Conservation (phyloP, 176 grass and related monocot species). For the Melocanna baccifera region DNA sequence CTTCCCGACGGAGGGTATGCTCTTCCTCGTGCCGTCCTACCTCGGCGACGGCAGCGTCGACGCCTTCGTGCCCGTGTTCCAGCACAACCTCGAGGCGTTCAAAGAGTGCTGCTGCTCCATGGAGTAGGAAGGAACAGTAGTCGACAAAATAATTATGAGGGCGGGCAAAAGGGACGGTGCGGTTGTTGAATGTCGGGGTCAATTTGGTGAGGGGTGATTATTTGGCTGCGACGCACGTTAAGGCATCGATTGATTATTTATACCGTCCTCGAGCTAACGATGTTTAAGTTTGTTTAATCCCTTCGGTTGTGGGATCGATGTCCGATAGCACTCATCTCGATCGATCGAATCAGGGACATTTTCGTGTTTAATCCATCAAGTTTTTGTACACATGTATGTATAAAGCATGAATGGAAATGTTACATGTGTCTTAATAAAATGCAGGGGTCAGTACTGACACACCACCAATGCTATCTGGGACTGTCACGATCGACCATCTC, state of each 20-base stretch:
- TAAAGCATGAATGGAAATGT: not conserved
- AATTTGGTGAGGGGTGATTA: not conserved
- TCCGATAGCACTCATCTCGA: not conserved
- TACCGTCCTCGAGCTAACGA: not conserved
- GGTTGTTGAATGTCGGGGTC: not conserved
- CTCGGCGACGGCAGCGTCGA: conserved; percentile 72
- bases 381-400: not conserved
- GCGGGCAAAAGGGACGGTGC: not conserved
- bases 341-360: not conserved
- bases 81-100: conserved; percentile 55
- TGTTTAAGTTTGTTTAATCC: too few species aligned
- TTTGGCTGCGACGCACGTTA: not conserved
- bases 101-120: conserved; percentile 54
- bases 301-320: not conserved
- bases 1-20: conserved; percentile 60
- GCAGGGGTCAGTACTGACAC: not conserved
- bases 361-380: not conserved
- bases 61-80: conserved; percentile 64
- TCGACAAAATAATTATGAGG: too few species aligned
- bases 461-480: not conserved
- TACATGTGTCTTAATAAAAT: not conserved
- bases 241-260: not conserved
- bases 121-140: conserved; percentile 1
- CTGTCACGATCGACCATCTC: not conserved
- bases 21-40: conserved; percentile 59